A percentile compares a stretch with the other conserved stretches of the same genome.
Evolutionary conservation across 805 yeast species (phyloP).

Genomic region (Cyberlindnera euphorbiiphila): DNA sequence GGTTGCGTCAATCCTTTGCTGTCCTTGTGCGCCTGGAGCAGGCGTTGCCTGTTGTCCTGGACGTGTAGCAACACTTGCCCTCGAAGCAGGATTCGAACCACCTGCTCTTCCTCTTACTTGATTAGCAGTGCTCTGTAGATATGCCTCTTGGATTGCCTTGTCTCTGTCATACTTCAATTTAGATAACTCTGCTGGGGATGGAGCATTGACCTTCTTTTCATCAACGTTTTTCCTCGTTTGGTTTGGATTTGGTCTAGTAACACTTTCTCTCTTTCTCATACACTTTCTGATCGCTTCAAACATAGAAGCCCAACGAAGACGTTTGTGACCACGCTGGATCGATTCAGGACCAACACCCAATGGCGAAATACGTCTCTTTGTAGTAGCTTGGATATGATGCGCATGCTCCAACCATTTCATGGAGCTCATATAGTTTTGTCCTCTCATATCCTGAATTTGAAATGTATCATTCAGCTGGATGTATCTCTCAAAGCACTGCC

Average conservation of each 20-base stretch:
- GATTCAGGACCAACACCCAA: slow-evolving; percentile 92
- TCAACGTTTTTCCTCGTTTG: slow-evolving; percentile 39
- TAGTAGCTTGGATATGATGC: slow-evolving; percentile 80
- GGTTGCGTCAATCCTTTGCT: slow-evolving; percentile 3
- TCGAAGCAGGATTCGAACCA: slow-evolving; percentile 1
- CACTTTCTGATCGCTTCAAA: slow-evolving; percentile 91
- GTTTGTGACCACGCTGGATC: slow-evolving; percentile 86
- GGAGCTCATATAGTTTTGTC: slow-evolving; percentile 76
- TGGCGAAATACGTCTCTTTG: slow-evolving; percentile 86
- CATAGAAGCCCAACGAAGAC: slow-evolving; percentile 94
- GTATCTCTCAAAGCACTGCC: slow-evolving; percentile 98
- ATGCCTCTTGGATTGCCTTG: slow-evolving; percentile 75
- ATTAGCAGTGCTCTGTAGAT: slow-evolving; percentile 32
- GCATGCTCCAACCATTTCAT: slow-evolving; percentile 92
- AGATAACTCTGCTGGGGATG: slow-evolving; percentile 82
- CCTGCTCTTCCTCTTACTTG: slow-evolving; percentile 5
- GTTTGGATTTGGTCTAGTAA: slow-evolving; percentile 53
- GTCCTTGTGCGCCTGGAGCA: slow-evolving; percentile 1
- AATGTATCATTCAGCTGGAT: slow-evolving; percentile 88
- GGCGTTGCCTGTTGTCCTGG: slow-evolving; percentile 7
- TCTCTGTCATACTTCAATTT: slow-evolving; percentile 83
- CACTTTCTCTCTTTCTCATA: slow-evolving; percentile 83
- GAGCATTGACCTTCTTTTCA: slow-evolving; percentile 47
- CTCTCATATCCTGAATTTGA: slow-evolving; percentile 83
- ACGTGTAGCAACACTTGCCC: slow-evolving; percentile 1